Base-by-base conservation (phyloP, 73 alveolate genomes). In the Paramecium biaurelia region DNA sequence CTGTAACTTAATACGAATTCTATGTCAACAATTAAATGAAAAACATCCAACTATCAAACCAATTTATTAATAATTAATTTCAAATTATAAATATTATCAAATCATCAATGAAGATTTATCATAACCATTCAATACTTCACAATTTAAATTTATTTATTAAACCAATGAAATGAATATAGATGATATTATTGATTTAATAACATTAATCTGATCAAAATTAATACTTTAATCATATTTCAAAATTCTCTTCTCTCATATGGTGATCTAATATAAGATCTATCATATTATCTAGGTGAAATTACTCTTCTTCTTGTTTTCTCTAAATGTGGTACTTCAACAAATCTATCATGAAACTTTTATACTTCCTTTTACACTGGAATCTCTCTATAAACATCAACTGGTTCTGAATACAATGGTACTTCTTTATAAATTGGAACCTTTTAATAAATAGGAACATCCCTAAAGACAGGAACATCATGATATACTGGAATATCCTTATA, bases 131-230 rank as follows among this genome's bases (percentile, higher is more conserved):
- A 38, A 72, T 72, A 26, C 14, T 1, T 30, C 41, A 3, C 45
- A 63, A 32, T 63, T 63, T 63, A 63, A 63, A 12, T 63, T 63
- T 24, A 63, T 63, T 2, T 79, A 30, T 47, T 30, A 23, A 79
- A 24, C 90, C n/a, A 79, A 79, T 45, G 47, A 79, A 45, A 79
- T 79, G 90, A 41, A 79, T 24, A 79, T 79, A 79, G 49, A 79
- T 79, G 90, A 79, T 24, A 30, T 79, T 30, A 79, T 79, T 0
- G 90, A 79, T 42, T 47, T 79, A 43, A 79, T 79, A 79, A 63
- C 43, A 30, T 63, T 63, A 32, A 24, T 23, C 45, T 63, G 84
- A 63, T 63, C 68, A 53, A n/a, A 18, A n/a, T 53, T 15, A 5
- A 53, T 53, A 53, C 68, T 53, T 53, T 53, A 53, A 53, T 53